Evolutionary conservation across 768 basidiomycete genomes (phyloP).

Genomic region (Boletus sp.): DNA sequence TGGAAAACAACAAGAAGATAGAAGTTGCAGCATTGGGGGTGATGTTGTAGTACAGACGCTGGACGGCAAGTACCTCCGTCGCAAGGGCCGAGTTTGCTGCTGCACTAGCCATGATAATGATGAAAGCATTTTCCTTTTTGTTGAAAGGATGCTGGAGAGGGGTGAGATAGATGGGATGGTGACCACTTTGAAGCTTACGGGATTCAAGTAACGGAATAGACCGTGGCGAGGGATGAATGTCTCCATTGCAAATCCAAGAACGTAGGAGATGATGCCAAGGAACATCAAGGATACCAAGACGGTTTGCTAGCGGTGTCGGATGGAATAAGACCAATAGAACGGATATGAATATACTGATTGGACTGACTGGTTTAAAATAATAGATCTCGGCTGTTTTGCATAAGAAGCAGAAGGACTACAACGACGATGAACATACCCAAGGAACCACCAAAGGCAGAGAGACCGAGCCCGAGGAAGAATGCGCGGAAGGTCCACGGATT

Average conservation of each 20-base stretch:
- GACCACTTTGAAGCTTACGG: conserved; percentile 20
- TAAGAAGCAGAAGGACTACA: not conserved
- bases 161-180: not conserved
- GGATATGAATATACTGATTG: no score
- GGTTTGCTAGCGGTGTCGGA: no score
- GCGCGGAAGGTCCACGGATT: conserved; percentile 41
- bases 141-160: conserved; percentile 50
- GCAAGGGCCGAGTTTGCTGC: conserved; percentile 53
- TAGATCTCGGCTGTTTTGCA: no score
- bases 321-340: no score
- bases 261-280: conserved; percentile 48
- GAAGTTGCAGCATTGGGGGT: conserved; percentile 45
- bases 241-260: conserved; percentile 47
- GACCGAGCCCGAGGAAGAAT: conserved; percentile 53
- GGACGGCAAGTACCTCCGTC: conserved; percentile 54
- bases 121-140: conserved; percentile 57
- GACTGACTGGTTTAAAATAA: no score
- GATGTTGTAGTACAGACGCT: conserved; percentile 52
- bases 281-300: conserved; percentile 52
- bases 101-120: conserved; percentile 56
- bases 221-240: conserved; percentile 44
- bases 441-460: conserved; percentile 50
- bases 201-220: conserved; percentile 51
- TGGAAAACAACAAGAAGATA: conserved; percentile 41
- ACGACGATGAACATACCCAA: conserved; percentile 35